Base-by-base conservation (phyloP, 1,284 basidiomycete species). In the Bothia castanella region DNA sequence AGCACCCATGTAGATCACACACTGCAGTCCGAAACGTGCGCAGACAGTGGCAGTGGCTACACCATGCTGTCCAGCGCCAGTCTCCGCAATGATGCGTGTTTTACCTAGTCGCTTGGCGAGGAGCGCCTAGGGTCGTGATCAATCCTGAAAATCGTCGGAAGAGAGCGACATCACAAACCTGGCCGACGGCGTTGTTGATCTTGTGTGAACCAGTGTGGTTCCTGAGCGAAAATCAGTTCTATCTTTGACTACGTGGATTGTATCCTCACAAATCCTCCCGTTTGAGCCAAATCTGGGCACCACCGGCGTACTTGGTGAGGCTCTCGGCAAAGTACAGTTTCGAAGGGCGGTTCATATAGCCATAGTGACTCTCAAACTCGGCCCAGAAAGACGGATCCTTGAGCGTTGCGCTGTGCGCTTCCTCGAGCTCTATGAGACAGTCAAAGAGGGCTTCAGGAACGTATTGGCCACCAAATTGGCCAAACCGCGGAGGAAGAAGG, bases 1-100 rank as follows among this genome's bases (percentile, higher is more conserved):
- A n/a, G 92, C 84, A 48, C 97, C 97, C 96, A 99, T 99, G 74
- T 95, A 99, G 59, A 99, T 80, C 61, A 97, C 74, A 67, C 97
- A 99, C 69, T 98, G 88, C 75, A 99, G 66, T 14, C 92, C 95
- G 63, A 99, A 99, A 61, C 91, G 90, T 42, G 96, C 96, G 61
- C 97, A 99, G 10, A 93, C 97, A 3, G 96, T 99, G 0, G 97
- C 97, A 35, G 96, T 98, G 10, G 97, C 97, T 19, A 99, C 95
- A 69, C 97, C 97, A 70, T 99, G 97, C 69, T 99, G 96, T 27
- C 97, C 97, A 0, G 97, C 96, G 54, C 96, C 96, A 1, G 97
- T 99, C 76, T 99, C 97, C 43, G 96, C 95, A 58, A 99, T 98
- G 67, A 99, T 98, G 4, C 95, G 83, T 42, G 80, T 97, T 76